phyloP scores from a whole-genome alignment of 345 rosid genomes.

The Excoecaria cochinchinensis region DNA sequence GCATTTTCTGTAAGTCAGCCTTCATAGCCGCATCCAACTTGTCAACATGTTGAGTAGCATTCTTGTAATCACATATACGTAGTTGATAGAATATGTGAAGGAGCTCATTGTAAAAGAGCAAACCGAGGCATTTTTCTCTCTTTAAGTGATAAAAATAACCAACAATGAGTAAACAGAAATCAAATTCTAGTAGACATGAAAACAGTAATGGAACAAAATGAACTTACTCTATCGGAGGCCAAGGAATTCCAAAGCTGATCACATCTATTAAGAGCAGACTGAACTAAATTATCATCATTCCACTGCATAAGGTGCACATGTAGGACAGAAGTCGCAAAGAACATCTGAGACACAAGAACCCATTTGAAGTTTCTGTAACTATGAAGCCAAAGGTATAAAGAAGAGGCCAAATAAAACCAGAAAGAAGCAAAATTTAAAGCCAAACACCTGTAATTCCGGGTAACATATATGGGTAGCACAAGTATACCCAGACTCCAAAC shows the following conservation, averaged over 20 bases:
- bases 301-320: conserved; percentile 96
- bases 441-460: conserved; percentile 76
- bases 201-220: not conserved
- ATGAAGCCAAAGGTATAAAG: not conserved
- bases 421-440: not conserved
- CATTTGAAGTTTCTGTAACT: not conserved
- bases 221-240: conserved; percentile 62
- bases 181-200: not conserved
- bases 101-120: conserved; percentile 90
- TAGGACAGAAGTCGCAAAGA: conserved; percentile 77
- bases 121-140: conserved; percentile 70
- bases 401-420: not conserved
- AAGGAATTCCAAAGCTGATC: conserved; percentile 74
- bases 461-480: conserved; percentile 59
- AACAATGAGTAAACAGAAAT: conserved; percentile 4
- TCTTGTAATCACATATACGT: conserved; percentile 84
- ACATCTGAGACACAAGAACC: conserved; percentile 51
- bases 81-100: conserved; percentile 84
- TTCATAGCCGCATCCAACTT: conserved; percentile 85
- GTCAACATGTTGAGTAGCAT: conserved; percentile 79
- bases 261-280: conserved; percentile 61
- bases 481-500: conserved; percentile 60
- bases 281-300: conserved; percentile 68
- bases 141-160: conserved; percentile 18
- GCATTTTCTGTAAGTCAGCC: conserved; percentile 57